Evolutionary conservation across 768 basidiomycete species (phyloP).

Genomic region (Russula earlei): DNA sequence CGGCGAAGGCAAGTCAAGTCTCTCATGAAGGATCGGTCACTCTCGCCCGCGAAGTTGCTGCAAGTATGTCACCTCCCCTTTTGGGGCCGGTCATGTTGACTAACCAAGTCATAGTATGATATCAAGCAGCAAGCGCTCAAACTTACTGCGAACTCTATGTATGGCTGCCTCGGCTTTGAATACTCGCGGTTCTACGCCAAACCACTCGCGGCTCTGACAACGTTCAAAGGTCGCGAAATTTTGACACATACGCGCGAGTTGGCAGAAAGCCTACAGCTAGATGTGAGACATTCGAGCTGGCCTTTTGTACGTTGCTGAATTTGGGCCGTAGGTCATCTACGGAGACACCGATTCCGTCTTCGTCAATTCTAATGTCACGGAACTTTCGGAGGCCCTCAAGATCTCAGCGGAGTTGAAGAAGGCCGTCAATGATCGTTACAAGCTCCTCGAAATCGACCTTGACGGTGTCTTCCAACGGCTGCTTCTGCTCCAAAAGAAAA

Average conservation of each 20-base stretch:
- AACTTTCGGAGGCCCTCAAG: constrained; percentile 80
- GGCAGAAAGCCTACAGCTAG: constrained; percentile 81
- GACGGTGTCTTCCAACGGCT: constrained; percentile 91
- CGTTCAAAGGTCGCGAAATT: constrained; percentile 96
- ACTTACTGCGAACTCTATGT: constrained; percentile 99
- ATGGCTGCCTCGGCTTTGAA: constrained; percentile 97
- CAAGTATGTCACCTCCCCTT: constrained; percentile 45
- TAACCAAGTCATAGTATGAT: constrained; percentile 55
- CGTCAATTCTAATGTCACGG: constrained; percentile 89
- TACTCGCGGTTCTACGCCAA: constrained; percentile 95
- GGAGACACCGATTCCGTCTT: constrained; percentile 99
- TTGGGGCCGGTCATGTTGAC: background rate
- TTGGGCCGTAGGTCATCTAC: constrained; percentile 78
- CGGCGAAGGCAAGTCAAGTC: constrained; percentile 86
- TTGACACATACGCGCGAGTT: constrained; percentile 87
- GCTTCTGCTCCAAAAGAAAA: constrained; percentile 94
- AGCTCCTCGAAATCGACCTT: constrained; percentile 91
- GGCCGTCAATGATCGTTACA: constrained; percentile 92
- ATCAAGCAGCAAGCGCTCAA: constrained; percentile 97
- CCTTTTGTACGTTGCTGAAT: background rate
- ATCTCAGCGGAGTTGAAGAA: constrained; percentile 93
- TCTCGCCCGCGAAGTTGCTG: constrained; percentile 62
- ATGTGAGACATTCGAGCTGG: constrained; percentile 38
- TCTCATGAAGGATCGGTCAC: constrained; percentile 83
- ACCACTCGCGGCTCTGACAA: constrained; percentile 94